Base-by-base conservation (phyloP, 1,284 basidiomycete species). In the Melanopsichium pennsylvanicum region DNA sequence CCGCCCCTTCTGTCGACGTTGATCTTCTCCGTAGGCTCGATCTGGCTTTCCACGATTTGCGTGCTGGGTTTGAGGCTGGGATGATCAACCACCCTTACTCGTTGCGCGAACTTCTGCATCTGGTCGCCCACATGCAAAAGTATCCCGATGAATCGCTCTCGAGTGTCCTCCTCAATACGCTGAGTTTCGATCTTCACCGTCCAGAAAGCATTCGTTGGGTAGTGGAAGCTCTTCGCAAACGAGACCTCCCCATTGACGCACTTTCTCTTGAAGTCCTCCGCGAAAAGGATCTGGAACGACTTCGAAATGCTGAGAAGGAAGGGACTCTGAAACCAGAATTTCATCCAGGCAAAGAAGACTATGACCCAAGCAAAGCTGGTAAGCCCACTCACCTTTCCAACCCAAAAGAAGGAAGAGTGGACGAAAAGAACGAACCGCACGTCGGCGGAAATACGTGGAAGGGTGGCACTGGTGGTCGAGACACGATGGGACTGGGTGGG, bases 381-480 rank as follows among this genome's bases (percentile, higher is more conserved):
- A 57, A 62, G 15, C 68, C 70, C 26, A 80, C 79, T 11, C 25
- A 46, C 21, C 68, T 81, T 13, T 56, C 73, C 55, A 63, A 60
- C 36, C 78, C 79, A n/a, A 82, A 82, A 54, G 69, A 72, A 29
- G 82, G 82, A 12, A 76, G 82, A 49, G 62, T 64, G 5, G 79
- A 81, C 47, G 70, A 72, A 10, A 51, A 78, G 38, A 76, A 78
- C 38, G 62, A 82, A 40, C 52, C 66, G 16, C 81, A 83, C 40
- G 62, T 72, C 1, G 82, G 82, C 5, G 82, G 82, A 3, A 82
- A 83, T 51, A 78, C 72, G 9, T 83, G 80, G 79, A 74, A 78
- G 3, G 82, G 82, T 22, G 82, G 82, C 16, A 79, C 76, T 2
- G 82, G 82, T 7, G 78, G 81, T 1, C 69, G 81, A 11, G 78